A percentile compares a stretch with the other conserved stretches of the same genome.
These are phyloP conservation scores for Rubus parviflorus DNA, from an alignment of 306 rosid genomes.

Conservation along the genomic window DNA sequence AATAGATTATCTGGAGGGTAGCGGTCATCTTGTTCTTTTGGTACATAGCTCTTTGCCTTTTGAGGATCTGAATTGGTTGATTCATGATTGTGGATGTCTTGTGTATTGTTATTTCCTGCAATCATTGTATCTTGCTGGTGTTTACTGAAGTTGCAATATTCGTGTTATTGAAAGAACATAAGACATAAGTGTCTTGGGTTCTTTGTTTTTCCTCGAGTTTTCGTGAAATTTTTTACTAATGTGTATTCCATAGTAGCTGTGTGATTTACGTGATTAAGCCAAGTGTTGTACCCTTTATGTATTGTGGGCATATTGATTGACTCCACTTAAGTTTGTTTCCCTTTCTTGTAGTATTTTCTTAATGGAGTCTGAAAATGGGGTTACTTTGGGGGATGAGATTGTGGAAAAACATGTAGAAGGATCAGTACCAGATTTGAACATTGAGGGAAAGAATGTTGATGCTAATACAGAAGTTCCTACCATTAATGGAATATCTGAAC, in stretches of 20 bases:
- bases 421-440: constrained; percentile 25
- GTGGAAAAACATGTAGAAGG: constrained; percentile 45
- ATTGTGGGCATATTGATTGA: neutral
- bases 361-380: constrained; percentile 77
- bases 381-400: constrained; percentile 65
- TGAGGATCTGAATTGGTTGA: neutral
- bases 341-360: constrained; percentile 20
- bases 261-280: neutral
- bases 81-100: constrained; percentile 14
- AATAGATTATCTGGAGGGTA: neutral
- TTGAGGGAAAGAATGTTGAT: constrained; percentile 37
- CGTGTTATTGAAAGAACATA: neutral
- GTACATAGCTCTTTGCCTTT: neutral
- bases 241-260: neutral
- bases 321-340: neutral
- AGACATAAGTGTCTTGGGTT: neutral
- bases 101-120: constrained; percentile 15
- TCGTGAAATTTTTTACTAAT: neutral
- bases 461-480: constrained; percentile 40
- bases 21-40: constrained; percentile 2
- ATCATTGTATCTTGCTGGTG: constrained; percentile 6
- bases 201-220: neutral
- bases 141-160: neutral
- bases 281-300: neutral
- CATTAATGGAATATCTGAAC: constrained; percentile 42